These are phyloP conservation scores for Delitschia confertaspora DNA, from an alignment of 495 filamentous ascomycete species.

Conservation along the genomic window DNA sequence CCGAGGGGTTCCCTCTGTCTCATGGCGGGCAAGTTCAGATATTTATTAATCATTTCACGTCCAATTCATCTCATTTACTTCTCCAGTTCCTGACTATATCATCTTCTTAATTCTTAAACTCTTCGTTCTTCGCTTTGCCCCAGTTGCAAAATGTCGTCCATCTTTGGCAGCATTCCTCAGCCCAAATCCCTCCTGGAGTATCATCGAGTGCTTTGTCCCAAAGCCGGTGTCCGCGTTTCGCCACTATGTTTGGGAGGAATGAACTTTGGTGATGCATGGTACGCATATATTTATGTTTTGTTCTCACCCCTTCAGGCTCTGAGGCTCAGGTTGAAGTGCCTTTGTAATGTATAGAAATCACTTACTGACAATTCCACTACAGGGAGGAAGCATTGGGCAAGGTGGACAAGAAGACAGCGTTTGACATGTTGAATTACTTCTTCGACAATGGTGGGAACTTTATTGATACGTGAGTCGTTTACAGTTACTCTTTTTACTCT, in stretches of 20 bases:
- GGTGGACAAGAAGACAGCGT: conserved; percentile 48
- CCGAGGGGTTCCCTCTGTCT: too few relatives aligned
- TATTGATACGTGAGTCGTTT: conserved; percentile 58
- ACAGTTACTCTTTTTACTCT: neutral
- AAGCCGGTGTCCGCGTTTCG: too few relatives aligned
- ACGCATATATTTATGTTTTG: conserved; percentile 28
- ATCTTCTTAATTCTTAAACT: too few relatives aligned
- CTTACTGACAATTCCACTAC: neutral
- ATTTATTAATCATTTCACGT: too few relatives aligned
- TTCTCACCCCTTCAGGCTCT: neutral
- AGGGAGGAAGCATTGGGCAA: conserved; percentile 35
- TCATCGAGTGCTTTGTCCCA: too few relatives aligned
- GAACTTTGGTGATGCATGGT: conserved; percentile 51
- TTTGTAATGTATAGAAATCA: neutral
- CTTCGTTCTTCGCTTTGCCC: too few relatives aligned
- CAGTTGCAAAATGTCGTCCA: too few relatives aligned
- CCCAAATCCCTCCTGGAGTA: too few relatives aligned
- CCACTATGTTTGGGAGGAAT: conserved; percentile 51
- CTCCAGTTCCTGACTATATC: too few relatives aligned
- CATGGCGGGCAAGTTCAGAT: too few relatives aligned
- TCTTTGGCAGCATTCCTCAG: too few relatives aligned
- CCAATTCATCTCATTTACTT: too few relatives aligned
- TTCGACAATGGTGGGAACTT: conserved; percentile 67
- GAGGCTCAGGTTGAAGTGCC: neutral
- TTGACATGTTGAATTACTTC: conserved; percentile 53